A percentile compares a stretch with the other conserved stretches of the same genome.
Conservation (phyloP, 345 rosid species). For the Noccaea caerulescens region DNA sequence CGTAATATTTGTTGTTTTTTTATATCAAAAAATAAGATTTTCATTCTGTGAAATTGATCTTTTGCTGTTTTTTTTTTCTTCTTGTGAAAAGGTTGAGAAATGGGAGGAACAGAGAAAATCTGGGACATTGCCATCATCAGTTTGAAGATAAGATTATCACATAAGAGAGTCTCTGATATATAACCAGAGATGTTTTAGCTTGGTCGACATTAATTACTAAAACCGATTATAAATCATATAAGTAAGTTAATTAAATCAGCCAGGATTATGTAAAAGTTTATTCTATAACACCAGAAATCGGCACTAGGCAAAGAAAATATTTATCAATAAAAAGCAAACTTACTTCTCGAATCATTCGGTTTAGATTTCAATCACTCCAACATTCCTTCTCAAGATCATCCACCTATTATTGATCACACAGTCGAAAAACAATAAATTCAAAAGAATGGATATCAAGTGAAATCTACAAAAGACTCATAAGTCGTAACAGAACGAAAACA, state of each 20-base stretch:
- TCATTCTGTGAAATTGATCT: neutral
- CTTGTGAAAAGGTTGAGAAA: constrained; percentile 25
- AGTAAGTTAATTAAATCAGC: neutral
- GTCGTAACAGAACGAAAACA: neutral
- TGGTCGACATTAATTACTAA: neutral
- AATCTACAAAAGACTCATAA: neutral
- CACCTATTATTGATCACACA: neutral
- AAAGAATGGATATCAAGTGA: neutral
- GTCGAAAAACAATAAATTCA: neutral
- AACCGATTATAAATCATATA: neutral
- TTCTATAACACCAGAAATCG: neutral
- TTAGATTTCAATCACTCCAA: neutral
- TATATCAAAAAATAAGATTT: neutral
- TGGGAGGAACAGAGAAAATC: constrained; percentile 37
- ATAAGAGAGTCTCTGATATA: neutral
- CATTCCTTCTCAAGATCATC: neutral
- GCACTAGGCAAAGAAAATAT: neutral
- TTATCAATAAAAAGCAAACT: neutral
- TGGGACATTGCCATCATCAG: constrained; percentile 27
- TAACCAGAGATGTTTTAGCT: neutral
- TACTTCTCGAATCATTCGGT: neutral
- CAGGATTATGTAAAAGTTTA: neutral
- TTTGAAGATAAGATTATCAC: neutral
- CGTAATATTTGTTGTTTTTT: neutral
- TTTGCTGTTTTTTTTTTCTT: neutral